Percentiles rank a stretch among this genome's conserved stretches.
Conservation (phyloP, 352 stramenopile species). For the Globisporangium middletonii region DNA sequence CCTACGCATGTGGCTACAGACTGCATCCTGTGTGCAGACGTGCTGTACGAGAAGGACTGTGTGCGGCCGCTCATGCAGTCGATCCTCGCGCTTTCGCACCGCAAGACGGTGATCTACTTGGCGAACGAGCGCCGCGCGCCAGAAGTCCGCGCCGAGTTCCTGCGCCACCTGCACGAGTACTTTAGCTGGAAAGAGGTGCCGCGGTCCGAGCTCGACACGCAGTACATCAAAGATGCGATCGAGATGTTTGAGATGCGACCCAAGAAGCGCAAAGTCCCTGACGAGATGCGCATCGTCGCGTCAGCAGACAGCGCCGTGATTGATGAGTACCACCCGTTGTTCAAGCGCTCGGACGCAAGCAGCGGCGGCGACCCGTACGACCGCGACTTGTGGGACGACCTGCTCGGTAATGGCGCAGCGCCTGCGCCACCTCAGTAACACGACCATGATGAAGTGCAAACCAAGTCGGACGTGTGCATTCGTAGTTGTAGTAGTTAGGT, state of each 20-base stretch:
- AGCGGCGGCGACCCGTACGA: conserved; percentile 42
- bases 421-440: not conserved
- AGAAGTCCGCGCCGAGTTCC: conserved; percentile 60
- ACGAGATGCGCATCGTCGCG: conserved; percentile 57
- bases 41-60: conserved; percentile 76
- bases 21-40: conserved; percentile 75
- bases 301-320: conserved; percentile 9
- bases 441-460: not conserved
- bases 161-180: conserved; percentile 54
- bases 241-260: conserved; percentile 74
- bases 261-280: conserved; percentile 69
- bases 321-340: conserved; percentile 38
- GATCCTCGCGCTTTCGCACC: conserved; percentile 65
- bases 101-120: conserved; percentile 73
- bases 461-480: not conserved
- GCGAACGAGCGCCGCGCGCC: conserved; percentile 68
- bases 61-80: conserved; percentile 76
- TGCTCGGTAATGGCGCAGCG: conserved; percentile 25
- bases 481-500: no score
- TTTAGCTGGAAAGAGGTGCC: conserved; percentile 70
- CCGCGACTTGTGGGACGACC: conserved; percentile 61
- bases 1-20: conserved; percentile 18
- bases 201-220: conserved; percentile 46
- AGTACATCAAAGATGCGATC: conserved; percentile 70
- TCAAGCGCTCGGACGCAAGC: conserved; percentile 14